Evolutionary conservation across 1,284 basidiomycete genomes (phyloP), one percentile per base, ranked within the genome.

Genomic region (Cutaneotrichosporon cutaneum): DNA sequence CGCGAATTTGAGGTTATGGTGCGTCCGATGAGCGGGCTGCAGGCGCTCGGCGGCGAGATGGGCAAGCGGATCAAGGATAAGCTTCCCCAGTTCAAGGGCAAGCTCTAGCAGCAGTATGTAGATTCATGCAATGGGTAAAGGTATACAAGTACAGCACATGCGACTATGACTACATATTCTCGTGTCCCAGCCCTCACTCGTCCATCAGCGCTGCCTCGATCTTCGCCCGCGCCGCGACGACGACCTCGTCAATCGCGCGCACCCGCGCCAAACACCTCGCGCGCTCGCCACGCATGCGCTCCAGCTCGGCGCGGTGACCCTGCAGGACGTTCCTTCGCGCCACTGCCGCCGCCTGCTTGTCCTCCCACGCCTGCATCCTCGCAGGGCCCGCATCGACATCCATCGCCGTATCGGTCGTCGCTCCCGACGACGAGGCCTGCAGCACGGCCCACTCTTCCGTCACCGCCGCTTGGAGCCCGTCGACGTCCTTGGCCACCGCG

Each of bases 1-100:
- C 27, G 36, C 56, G 64, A 66, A 36, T 66, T 66, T 32, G 64
- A 66, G 50, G 64, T 66, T 53, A 63, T 63, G 64, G 61, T 66
- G 11, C 56, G 64, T 7, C 64, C 64, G 3, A 11, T 61, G 6
- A 59, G 36, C 33, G 64, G 59, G n/a, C 47, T 63, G 26, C 61
- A 63, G 54, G 64, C 57, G 50, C 54, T 66, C 18, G 61, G 59
- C 0, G 21, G 6, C 6, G 58, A 63, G 59, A 66, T 66, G 64
- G 59, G 61, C 5, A 30, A 18, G 13, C 21, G 54, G 22, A 27
- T 66, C 3, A 32, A 32, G 18, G 57, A 54, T 33, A 66, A 59
- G 45, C 30, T 66, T 26, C 59, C 61, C 4, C 33, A 50, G 33
- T 63, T 39, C 50, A 66, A 63, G 61, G 59, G 48, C 47, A 63